A percentile compares a stretch with the other conserved stretches of the same genome.
Conservation (phyloP, 2,329 filamentous ascomycete genomes). For the Colletotrichum sp. region DNA sequence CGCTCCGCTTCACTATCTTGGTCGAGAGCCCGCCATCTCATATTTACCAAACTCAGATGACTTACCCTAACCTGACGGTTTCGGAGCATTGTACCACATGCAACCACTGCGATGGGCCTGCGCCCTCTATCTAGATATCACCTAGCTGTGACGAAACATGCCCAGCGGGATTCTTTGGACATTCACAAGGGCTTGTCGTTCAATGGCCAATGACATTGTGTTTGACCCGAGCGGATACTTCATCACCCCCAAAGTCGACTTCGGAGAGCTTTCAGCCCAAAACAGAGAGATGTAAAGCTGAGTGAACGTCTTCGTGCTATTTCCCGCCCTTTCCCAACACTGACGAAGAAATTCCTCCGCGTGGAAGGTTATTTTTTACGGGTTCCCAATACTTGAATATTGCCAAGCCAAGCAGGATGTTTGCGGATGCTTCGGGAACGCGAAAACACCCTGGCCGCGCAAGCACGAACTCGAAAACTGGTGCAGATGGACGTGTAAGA, state of each 20-base stretch:
- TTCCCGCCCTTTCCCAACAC: neutral
- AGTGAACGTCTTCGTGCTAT: accelerated
- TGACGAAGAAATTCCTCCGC: accelerated
- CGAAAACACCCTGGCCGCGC: neutral
- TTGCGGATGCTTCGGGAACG: neutral
- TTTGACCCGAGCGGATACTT: neutral
- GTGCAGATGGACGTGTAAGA: neutral
- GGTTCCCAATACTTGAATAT: neutral
- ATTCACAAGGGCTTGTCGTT: neutral
- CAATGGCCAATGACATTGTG: neutral
- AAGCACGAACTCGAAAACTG: neutral
- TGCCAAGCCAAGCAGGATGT: neutral
- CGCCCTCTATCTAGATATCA: neutral
- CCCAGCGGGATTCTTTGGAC: neutral
- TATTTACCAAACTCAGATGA: neutral
- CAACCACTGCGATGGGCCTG: neutral
- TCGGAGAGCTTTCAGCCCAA: neutral
- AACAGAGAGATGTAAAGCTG: neutral
- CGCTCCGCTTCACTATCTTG: neutral
- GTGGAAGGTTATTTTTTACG: neutral
- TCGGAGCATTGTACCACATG: neutral
- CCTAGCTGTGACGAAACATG: neutral
- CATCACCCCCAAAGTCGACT: neutral
- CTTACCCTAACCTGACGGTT: neutral
- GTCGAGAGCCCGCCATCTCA: neutral